Conservation (phyloP, 2,329 filamentous ascomycete species). For the Paecilomyces sp. region DNA sequence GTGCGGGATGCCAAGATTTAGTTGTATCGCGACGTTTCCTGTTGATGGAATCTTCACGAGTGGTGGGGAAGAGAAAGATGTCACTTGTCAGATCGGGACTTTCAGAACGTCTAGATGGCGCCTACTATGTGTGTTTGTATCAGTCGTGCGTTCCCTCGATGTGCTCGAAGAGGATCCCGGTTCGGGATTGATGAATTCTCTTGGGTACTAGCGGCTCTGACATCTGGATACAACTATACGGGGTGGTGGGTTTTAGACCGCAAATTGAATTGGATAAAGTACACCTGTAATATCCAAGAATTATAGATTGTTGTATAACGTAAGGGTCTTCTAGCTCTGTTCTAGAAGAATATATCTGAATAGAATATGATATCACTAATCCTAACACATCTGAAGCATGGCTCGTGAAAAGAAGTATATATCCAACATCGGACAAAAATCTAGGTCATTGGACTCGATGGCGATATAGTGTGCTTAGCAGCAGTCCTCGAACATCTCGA, state of each 20-base stretch:
- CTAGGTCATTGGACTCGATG: background rate
- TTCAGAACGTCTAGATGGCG: background rate
- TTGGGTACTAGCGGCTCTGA: background rate
- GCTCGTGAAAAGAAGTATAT: background rate
- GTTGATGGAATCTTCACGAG: background rate
- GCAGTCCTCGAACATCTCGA: slow-evolving; percentile 24
- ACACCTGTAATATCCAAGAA: background rate
- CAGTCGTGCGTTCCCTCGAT: background rate
- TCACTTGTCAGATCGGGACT: background rate
- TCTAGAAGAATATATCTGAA: background rate
- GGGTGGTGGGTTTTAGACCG: background rate
- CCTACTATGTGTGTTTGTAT: background rate
- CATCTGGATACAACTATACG: background rate
- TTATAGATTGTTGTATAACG: background rate
- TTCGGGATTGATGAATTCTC: background rate
- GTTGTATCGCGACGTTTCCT: background rate
- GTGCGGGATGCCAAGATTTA: background rate
- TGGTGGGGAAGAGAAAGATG: background rate
- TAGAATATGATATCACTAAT: background rate
- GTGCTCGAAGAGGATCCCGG: background rate
- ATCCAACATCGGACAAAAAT: background rate
- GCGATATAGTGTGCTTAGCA: slow-evolving; percentile 21
- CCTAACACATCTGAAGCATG: background rate
- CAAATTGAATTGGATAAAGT: background rate
- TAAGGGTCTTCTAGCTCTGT: background rate